A percentile compares a stretch with the other conserved stretches of the same genome.
These are phyloP conservation scores for Cystobasidium sp. DNA, from an alignment of 1,284 basidiomycete species.

Conservation along the genomic window DNA sequence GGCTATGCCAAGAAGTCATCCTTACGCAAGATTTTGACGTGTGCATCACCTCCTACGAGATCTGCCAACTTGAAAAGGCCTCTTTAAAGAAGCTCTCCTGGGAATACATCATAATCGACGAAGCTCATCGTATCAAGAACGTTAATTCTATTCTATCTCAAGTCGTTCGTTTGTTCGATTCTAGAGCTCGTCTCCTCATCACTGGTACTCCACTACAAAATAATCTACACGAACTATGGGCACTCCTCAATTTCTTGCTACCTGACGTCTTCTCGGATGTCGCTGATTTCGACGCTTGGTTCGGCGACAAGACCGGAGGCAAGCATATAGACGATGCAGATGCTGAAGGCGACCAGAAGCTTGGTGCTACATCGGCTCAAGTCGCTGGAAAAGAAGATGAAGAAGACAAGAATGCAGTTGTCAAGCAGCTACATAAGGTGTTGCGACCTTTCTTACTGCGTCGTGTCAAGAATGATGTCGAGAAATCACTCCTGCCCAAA, in stretches of 20 bases:
- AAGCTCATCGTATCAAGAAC: conserved; percentile 99
- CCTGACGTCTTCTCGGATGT: conserved; percentile 61
- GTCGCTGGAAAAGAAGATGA: conserved; percentile 26
- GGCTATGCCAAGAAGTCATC: conserved; percentile 58
- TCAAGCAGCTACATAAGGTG: conserved; percentile 97
- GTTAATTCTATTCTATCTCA: conserved; percentile 95
- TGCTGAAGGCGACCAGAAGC: conserved; percentile 18
- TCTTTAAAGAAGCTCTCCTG: conserved; percentile 93
- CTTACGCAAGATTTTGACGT: conserved; percentile 91
- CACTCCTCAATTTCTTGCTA: conserved; percentile 65
- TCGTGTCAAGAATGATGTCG: conserved; percentile 95
- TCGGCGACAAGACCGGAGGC: conserved; percentile 60
- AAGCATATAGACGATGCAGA: conserved; percentile 43
- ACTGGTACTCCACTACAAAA: conserved; percentile 96
- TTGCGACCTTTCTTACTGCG: conserved; percentile 91
- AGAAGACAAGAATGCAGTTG: conserved; percentile 78
- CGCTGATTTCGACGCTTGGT: conserved; percentile 70
- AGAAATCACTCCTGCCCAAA: conserved; percentile 94
- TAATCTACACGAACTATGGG: conserved; percentile 95
- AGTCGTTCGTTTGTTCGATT: conserved; percentile 90
- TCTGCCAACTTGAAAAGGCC: conserved; percentile 92
- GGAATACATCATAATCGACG: conserved; percentile 98
- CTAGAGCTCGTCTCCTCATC: conserved; percentile 86
- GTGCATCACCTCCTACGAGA: conserved; percentile 95
- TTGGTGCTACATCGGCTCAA: conserved; percentile 1